Evolutionary conservation across 2,329 filamentous ascomycete species (phyloP), one percentile per base, ranked within the genome.

Genomic region (Malbranchea cinnamomea): DNA sequence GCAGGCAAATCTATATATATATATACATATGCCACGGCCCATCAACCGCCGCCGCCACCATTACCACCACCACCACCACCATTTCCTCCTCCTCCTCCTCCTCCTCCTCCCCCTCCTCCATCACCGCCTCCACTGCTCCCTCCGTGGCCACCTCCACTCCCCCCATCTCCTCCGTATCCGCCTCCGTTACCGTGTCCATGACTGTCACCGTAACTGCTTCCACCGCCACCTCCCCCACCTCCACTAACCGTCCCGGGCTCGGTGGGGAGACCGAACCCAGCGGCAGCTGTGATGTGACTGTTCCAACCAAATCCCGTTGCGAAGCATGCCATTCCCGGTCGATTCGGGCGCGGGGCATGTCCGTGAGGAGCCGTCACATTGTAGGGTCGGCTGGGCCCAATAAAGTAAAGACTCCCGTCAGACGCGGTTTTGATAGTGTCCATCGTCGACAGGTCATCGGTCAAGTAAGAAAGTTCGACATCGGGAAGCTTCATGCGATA

Each of bases 231-330:
- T 3, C 19, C 13, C 16, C 28, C 18, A 24, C 8, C 4, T 24
- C 13, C 11, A 40, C 17, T 14, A 34, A 26, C 17, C 34, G 38
- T 9, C 34, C 40, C 12, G 21, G 33, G 4, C 12, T 31, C n/a
- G n/a, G n/a, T n/a, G n/a, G n/a, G n/a, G n/a, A n/a, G n/a, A n/a
- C n/a, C n/a, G n/a, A n/a, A n/a, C n/a, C n/a, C n/a, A n/a, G n/a
- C n/a, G n/a, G n/a, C n/a, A n/a, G n/a, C n/a, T n/a, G n/a, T n/a
- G n/a, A n/a, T n/a, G n/a, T n/a, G n/a, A n/a, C n/a, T n/a, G n/a
- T n/a, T n/a, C n/a, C n/a, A n/a, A n/a, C n/a, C n/a, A n/a, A n/a
- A n/a, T n/a, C n/a, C n/a, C n/a, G n/a, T n/a, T n/a, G n/a, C n/a
- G n/a, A n/a, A n/a, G n/a, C n/a, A n/a, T n/a, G n/a, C n/a, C n/a